Base-by-base conservation (phyloP, 208 protist species). In the Vickermania ingenoplastis region DNA sequence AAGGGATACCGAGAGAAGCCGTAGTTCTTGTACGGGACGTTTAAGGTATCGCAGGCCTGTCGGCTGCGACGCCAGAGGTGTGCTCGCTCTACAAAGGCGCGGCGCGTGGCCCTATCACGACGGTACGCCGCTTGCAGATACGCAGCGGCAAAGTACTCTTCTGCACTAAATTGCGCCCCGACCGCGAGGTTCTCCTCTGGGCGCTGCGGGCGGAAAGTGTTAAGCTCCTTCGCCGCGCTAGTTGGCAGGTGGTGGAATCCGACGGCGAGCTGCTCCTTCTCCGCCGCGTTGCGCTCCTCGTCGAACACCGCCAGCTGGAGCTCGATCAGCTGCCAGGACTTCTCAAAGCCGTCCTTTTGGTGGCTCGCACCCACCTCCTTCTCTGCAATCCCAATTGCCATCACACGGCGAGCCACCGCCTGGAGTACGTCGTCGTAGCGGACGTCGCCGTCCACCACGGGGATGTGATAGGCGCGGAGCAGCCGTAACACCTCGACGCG, bases 341-440 rank as follows among this genome's bases (percentile, higher is more conserved):
- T 36, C 53, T 92, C 84, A 63, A 75, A 85, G n/a, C 67, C 70
- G 1, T 54, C 62, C 23, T 69, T 69, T 1, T 64, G 57, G 2
- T 73, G 63, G 24, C 54, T 60, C n/a, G 67, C 73, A 49, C 65
- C 57, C 24, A 82, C 67, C 25, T 73, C 76, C 23, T 71, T 71
- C 63, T 83, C 78, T 56, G 75, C 65, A 64, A 90, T 84, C 14
- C 79, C 77, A 69, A 91, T 91, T 25, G 83, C 80, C 60, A 91
- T 83, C 26, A 89, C 81, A 36, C 88, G 85, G 7, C 86, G 77
- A 21, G 87, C 88, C 7, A 96, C 65, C 22, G 91, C 82, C 49
- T 89, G 60, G 7, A 94, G 70, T 14, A 93, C 86, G 27, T 93
- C 91, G 66, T 92, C 69, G 75, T 94, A 96, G 67, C 90, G 77